A percentile compares a stretch with the other conserved stretches of the same genome.
Conservation (phyloP, 208 protist species). For the Crithidia acanthocephali region DNA sequence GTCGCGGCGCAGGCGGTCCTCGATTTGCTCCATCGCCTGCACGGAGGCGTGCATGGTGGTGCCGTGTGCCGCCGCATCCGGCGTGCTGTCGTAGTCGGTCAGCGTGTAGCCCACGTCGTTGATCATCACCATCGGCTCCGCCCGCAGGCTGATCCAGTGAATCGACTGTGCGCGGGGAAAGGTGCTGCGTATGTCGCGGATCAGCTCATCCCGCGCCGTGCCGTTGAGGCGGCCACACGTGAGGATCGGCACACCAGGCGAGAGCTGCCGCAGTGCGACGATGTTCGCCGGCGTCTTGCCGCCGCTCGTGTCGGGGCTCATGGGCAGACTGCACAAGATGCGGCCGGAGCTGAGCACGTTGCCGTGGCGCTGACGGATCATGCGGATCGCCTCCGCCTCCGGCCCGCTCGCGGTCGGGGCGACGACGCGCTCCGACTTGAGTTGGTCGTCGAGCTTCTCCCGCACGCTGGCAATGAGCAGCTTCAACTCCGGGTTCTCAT, state of each 20-base stretch:
- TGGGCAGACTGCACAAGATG: conserved; percentile 79
- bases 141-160: conserved; percentile 84
- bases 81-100: conserved; percentile 61
- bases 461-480: conserved; percentile 74
- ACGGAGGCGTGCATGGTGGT: conserved; percentile 89
- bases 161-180: conserved; percentile 66
- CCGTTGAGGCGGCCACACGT: conserved; percentile 71
- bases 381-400: conserved; percentile 50
- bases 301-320: conserved; percentile 22
- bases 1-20: conserved; percentile 84
- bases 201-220: conserved; percentile 42
- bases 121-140: conserved; percentile 87
- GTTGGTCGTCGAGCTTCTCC: conserved; percentile 78
- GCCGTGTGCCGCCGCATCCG: conserved; percentile 32
- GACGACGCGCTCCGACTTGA: conserved; percentile 69
- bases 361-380: conserved; percentile 66
- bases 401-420: conserved; percentile 42
- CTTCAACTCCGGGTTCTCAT: conserved; percentile 66
- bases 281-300: conserved; percentile 22
- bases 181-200: conserved; percentile 50
- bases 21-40: conserved; percentile 84
- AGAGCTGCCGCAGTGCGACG: conserved; percentile 73
- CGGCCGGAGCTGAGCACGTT: conserved; percentile 84
- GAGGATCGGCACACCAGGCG: conserved; percentile 81
- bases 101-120: conserved; percentile 86